Evolutionary conservation across 345 rosid species (phyloP).

Genomic region (Citrus mangshanensis): DNA sequence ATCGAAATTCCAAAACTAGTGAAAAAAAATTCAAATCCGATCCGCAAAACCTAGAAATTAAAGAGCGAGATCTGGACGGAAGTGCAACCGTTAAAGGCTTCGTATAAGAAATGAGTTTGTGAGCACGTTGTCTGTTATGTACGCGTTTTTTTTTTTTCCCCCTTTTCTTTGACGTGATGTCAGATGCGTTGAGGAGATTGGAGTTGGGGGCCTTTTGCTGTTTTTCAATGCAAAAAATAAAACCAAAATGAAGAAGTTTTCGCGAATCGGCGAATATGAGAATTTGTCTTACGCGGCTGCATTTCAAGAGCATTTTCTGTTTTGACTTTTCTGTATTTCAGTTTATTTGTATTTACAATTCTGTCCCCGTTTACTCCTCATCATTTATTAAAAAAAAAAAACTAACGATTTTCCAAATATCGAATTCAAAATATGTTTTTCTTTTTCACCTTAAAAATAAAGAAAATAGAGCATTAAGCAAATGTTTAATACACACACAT

Average conservation of each 20-base stretch:
- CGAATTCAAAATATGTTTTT: too few relatives aligned
- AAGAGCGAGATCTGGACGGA: constrained; percentile 8
- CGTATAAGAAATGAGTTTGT: background rate
- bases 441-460: too few relatives aligned
- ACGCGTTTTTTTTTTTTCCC: background rate
- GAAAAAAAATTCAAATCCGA: background rate
- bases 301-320: background rate
- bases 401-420: too few relatives aligned
- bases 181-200: background rate
- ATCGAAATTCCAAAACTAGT: background rate
- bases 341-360: background rate
- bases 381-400: background rate
- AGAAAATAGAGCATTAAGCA: too few relatives aligned
- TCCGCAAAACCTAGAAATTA: background rate
- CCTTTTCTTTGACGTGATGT: too few relatives aligned
- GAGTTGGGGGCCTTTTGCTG: background rate
- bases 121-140: background rate
- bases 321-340: background rate
- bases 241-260: background rate
- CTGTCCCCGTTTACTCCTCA: background rate
- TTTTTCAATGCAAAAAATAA: background rate
- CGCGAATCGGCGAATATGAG: background rate
- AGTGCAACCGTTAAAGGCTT: background rate
- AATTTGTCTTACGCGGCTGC: background rate
- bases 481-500: too few relatives aligned